Conservation (phyloP, 2,329 filamentous ascomycete species). For the Verticillium isaacii region DNA sequence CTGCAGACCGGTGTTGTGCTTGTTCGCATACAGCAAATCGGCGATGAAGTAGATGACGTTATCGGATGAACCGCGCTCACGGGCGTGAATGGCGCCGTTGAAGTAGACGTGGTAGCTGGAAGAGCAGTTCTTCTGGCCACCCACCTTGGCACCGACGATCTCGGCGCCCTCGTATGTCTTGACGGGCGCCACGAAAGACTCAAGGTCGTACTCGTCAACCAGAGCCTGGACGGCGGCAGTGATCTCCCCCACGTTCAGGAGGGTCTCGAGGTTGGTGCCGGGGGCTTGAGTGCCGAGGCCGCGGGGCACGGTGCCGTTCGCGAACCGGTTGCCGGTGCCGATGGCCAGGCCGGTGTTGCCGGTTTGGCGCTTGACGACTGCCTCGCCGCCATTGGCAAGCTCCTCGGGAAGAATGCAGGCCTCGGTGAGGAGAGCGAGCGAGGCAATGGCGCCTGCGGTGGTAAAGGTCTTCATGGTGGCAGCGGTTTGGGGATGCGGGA, state of each 20-base stretch:
- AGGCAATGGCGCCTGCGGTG: conserved; percentile 10
- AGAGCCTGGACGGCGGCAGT: conserved; percentile 38
- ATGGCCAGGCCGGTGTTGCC: conserved; percentile 26
- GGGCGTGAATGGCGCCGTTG: conserved; percentile 50
- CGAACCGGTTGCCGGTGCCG: conserved; percentile 37
- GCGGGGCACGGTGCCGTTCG: conserved; percentile 29
- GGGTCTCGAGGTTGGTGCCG: conserved; percentile 27
- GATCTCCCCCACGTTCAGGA: conserved; percentile 42
- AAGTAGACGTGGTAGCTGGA: conserved; percentile 45
- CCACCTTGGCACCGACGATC: conserved; percentile 36
- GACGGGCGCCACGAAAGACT: conserved; percentile 35
- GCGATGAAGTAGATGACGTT: conserved; percentile 53
- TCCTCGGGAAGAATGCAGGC: conserved; percentile 34
- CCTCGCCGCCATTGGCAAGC: conserved; percentile 14
- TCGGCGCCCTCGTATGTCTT: conserved; percentile 36
- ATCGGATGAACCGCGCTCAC: conserved; percentile 54
- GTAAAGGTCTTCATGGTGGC: conserved; percentile 22
- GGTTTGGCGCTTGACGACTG: conserved; percentile 6
- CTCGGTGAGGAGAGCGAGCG: conserved; percentile 16
- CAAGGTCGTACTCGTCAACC: conserved; percentile 31
- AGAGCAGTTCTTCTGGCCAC: conserved; percentile 21
- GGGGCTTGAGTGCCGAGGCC: conserved; percentile 30
- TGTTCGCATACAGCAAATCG: conserved; percentile 50
- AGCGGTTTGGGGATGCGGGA: background rate
- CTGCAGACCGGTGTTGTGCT: conserved; percentile 40